phyloP scores from a whole-genome alignment of 306 rosid genomes.

The Hippophae rhamnoides region DNA sequence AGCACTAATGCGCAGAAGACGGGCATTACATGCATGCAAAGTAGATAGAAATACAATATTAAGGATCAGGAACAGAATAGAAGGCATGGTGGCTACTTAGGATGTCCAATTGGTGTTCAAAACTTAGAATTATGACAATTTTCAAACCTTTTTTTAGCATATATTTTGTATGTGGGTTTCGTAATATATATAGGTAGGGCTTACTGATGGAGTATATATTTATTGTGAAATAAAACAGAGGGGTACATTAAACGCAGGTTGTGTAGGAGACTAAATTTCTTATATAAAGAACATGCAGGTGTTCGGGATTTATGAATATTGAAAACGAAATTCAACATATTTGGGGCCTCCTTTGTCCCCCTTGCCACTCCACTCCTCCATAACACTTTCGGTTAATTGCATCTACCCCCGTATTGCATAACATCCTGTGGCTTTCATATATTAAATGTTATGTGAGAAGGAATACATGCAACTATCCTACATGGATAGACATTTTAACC shows the following conservation, averaged over 20 bases:
- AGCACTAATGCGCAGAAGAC: constrained; percentile 19
- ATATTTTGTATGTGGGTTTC: neutral
- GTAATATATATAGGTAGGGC: constrained; percentile 4
- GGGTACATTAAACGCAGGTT: constrained; percentile 55
- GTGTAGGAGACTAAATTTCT: constrained; percentile 33
- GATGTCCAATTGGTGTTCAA: neutral
- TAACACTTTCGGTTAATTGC: neutral
- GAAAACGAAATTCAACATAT: constrained; percentile 40
- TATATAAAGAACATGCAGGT: constrained; percentile 82
- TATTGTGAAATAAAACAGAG: constrained; percentile 18
- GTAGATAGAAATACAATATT: constrained; percentile 29
- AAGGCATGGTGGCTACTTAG: constrained; percentile 33
- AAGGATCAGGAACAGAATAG: constrained; percentile 16
- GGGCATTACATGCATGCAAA: constrained; percentile 60
- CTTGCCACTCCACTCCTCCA: neutral
- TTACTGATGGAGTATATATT: constrained; percentile 8
- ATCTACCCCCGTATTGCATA: neutral
- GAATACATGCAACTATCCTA: no score
- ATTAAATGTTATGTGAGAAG: neutral
- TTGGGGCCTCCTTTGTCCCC: constrained; percentile 62
- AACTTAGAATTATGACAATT: neutral
- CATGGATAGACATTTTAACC: no score
- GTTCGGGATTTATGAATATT: constrained; percentile 54
- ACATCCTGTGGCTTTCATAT: neutral
- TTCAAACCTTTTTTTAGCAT: neutral